Base-by-base conservation (phyloP, 2,329 filamentous ascomycete species). In the Colletotrichum falcatum region DNA sequence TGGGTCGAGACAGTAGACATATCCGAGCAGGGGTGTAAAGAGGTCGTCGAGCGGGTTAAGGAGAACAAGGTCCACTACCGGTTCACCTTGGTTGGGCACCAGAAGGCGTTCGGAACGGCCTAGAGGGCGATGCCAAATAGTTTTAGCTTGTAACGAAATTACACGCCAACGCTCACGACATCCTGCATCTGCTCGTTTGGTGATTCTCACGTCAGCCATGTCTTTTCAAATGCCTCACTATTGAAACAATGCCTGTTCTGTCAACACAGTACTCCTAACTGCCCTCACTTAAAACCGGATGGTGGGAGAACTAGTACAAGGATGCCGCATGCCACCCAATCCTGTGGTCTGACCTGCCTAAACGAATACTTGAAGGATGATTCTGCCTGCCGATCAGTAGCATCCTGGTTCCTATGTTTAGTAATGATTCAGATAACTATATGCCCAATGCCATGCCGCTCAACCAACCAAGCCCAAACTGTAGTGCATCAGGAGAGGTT, bases 11-110 rank as follows among this genome's bases (percentile, higher is more conserved):
- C 88, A 33, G 83, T 93, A n/a, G 83, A 89, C 33, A 89, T 94
- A 61, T 88, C 87, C 9, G 91, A 90, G 77, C 85, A 89, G 74
- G 91, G 89, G 0, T 90, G 91, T 77, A 90, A 90, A 79, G 86
- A 94, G 82, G 92, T 89, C 0, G 87, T 94, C 23, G 86, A 90
- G 78, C 86, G 90, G 73, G 87, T 95, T 61, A 89, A 91, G 77
- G 89, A 88, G 73, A 92, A 92, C 74, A 88, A 93, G 78, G 90
- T 94, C 18, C 86, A 86, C 42, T 95, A 93, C 78, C 85, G 93
- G 49, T 91, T 93, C 76, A 93, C 91, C 0, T 79, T 95, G 76
- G 89, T 88, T 16, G 88, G 88, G 12, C 93, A 87, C 75, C 89
- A 93, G 75, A 89, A 91, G 83, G 88, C 83, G 0, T 93, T 93